Base-by-base conservation (phyloP, 164 flowering plant species). In the Magnolia changhungtana region DNA sequence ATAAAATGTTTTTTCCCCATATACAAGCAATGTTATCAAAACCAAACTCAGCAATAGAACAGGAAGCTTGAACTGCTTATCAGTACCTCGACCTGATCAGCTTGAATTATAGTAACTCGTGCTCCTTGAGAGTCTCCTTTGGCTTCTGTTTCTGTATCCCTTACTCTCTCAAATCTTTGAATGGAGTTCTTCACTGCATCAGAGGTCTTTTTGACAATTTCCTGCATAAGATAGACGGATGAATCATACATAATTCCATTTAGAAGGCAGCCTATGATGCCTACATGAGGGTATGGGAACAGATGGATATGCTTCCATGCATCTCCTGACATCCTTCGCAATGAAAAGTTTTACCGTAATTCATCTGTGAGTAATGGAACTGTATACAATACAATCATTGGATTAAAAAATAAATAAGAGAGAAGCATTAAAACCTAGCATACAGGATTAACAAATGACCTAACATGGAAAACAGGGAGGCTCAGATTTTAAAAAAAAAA, bases 141-240 rank as follows among this genome's bases (percentile, higher is more conserved):
- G 31, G 63, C 29, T 72, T 77, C 72, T 59, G 52, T 11, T 61
- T 24, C 67, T 29, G 72, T 49, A 14, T 59, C 59, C 55, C 73
- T 78, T 18, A 23, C 69, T 71, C 61, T 79, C 70, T 84, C 76
- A 37, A 50, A 72, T 65, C 84, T 88, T 74, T 82, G 77, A 71
- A 72, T 50, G 61, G 90, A 72, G 63, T 77, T 85, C 78, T 72
- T 82, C 45, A 82, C 76, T 23, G 83, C 77, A 73, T 71, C 83
- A 76, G 97, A 86, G 45, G 88, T 87, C 83, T 89, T 90, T 79
- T 86, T 75, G 71, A 87, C 81, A 77, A 90, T 52, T 77, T 84
- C 90, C 97, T 94, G 85, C 31, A 64, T 75, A 58, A 74, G 23
- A 58, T 50, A 58, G 11, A 27, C 27, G 51, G 45, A 68, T 68